These are phyloP conservation scores for Cladosporium sp. DNA, from an alignment of 2,329 filamentous ascomycete species.

Conservation along the genomic window DNA sequence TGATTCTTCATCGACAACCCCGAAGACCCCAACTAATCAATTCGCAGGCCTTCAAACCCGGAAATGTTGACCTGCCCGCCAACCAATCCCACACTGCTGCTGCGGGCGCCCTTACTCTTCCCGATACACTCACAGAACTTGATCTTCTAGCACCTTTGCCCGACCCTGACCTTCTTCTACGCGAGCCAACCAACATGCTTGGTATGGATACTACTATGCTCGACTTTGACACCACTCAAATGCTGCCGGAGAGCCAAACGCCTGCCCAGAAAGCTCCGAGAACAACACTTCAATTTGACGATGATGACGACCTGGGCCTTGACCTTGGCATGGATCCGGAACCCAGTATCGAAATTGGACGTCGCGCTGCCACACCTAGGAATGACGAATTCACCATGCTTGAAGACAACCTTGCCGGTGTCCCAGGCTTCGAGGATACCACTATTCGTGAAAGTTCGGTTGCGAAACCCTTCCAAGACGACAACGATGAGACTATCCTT, in stretches of 20 bases:
- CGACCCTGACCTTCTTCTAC: slow-evolving; percentile 76
- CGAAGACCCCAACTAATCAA: neutral
- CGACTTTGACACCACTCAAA: slow-evolving; percentile 68
- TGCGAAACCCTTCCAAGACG: slow-evolving; percentile 12
- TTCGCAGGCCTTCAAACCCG: slow-evolving; percentile 81
- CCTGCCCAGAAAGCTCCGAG: slow-evolving; percentile 22
- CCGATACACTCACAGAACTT: slow-evolving; percentile 88
- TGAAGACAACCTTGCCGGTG: slow-evolving; percentile 49
- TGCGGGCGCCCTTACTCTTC: slow-evolving; percentile 80
- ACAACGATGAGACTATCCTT: slow-evolving; percentile 23
- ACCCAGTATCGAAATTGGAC: slow-evolving; percentile 77
- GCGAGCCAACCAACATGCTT: slow-evolving; percentile 19
- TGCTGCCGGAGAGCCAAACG: slow-evolving; percentile 58
- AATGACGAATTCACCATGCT: slow-evolving; percentile 55
- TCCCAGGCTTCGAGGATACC: slow-evolving; percentile 40
- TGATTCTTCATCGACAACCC: neutral
- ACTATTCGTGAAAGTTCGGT: slow-evolving; percentile 22
- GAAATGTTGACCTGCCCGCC: slow-evolving; percentile 91
- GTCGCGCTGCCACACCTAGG: slow-evolving; percentile 65
- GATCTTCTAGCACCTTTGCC: slow-evolving; percentile 76
- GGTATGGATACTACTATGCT: slow-evolving; percentile 41
- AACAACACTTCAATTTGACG: slow-evolving; percentile 45
- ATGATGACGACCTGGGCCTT: slow-evolving; percentile 55
- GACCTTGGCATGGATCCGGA: slow-evolving; percentile 56
- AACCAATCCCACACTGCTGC: slow-evolving; percentile 72